These are phyloP conservation scores for Orbilia brochopaga DNA, from an alignment of 2,329 filamentous ascomycete genomes.

Conservation along the genomic window DNA sequence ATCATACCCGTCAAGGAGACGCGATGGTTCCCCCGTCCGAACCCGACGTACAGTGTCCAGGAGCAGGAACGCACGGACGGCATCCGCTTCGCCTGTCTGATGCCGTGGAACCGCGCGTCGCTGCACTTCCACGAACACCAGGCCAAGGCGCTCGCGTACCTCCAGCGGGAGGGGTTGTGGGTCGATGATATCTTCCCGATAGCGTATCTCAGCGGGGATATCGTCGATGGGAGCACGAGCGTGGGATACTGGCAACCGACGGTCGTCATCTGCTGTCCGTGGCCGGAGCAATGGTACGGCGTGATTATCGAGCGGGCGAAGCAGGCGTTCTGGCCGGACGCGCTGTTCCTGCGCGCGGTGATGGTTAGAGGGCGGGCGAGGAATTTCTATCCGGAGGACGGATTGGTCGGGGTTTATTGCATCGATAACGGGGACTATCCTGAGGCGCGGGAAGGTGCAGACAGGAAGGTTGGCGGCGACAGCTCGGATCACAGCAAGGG, in stretches of 20 bases:
- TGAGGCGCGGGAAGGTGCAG: no score
- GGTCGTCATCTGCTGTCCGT: constrained; percentile 14
- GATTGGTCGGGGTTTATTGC: not conserved
- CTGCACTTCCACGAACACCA: constrained; percentile 8
- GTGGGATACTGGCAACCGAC: not conserved
- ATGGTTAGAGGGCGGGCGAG: constrained; percentile 5
- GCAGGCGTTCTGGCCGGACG: constrained; percentile 3
- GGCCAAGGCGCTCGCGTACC: not conserved
- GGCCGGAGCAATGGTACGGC: constrained; percentile 15
- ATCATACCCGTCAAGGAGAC: no score
- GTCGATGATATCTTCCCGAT: constrained; percentile 5
- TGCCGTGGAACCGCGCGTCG: not conserved
- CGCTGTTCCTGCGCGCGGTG: not conserved
- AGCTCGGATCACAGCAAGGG: no score
- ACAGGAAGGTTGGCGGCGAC: no score
- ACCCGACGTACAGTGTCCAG: no score
- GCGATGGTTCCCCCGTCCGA: no score
- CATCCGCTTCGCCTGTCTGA: no score
- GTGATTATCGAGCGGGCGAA: not conserved
- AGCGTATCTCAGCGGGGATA: not conserved
- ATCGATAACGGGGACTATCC: not conserved
- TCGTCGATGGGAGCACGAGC: no score
- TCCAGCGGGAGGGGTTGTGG: not conserved
- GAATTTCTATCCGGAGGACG: constrained; percentile 11
- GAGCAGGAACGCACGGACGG: no score